phyloP scores from a whole-genome alignment of 208 protist genomes.

The Trypanosoma lewisi region DNA sequence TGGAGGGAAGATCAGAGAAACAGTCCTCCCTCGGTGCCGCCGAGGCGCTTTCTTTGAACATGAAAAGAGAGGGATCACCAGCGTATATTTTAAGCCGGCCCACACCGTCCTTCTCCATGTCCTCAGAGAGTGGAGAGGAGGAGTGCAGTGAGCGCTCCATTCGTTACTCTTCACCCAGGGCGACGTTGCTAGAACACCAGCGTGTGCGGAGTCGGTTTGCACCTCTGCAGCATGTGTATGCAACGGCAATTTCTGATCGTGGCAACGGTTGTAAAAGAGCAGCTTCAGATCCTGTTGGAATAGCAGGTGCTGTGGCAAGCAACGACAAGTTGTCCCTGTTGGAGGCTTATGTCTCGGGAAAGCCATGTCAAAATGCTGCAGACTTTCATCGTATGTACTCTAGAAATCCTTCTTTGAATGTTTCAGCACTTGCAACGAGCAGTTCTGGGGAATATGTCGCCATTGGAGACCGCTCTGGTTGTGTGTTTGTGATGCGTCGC shows the following conservation, averaged over 20 bases:
- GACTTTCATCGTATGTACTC: conserved; percentile 23
- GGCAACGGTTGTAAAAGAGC: background rate
- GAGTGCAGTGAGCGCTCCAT: background rate
- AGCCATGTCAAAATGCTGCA: conserved; percentile 7
- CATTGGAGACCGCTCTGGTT: conserved; percentile 72
- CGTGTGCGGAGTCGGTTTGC: conserved; percentile 37
- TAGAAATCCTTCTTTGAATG: conserved; percentile 52
- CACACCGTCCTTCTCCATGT: background rate
- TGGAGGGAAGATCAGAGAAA: background rate
- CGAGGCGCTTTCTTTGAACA: background rate
- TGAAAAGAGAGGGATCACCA: background rate
- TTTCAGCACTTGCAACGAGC: conserved; percentile 59
- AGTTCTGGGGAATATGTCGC: conserved; percentile 69
- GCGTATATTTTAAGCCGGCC: background rate
- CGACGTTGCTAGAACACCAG: conserved; percentile 65
- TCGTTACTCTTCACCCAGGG: conserved; percentile 32
- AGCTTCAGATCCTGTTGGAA: background rate
- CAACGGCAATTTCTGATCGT: conserved; percentile 5
- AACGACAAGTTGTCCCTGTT: conserved; percentile 1
- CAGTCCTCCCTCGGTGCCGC: background rate
- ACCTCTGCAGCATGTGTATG: conserved; percentile 8
- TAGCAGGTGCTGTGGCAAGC: conserved; percentile 9
- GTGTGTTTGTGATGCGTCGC: conserved; percentile 69
- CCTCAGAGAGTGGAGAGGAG: background rate
- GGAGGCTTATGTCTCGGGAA: conserved; percentile 22